Evolutionary conservation across 1,139 yeast species (phyloP).

Genomic region (Yamadazyma dushanensis): DNA sequence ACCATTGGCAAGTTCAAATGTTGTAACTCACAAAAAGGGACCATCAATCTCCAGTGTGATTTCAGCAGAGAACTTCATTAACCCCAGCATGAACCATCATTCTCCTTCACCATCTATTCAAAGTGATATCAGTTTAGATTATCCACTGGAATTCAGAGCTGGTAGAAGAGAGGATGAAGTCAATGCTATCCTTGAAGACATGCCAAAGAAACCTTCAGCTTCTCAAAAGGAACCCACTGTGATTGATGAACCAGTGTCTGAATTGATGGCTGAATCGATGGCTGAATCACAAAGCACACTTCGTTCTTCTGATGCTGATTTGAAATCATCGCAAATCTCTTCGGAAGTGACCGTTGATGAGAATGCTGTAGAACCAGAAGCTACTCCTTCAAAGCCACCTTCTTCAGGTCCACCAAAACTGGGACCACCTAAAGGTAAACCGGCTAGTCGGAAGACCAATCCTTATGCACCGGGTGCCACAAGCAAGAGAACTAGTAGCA

Average conservation of each 20-base stretch:
- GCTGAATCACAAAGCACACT: conserved; percentile 1
- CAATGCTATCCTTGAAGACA: neutral
- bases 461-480: conserved; percentile 42
- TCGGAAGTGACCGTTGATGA: neutral
- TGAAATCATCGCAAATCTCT: neutral
- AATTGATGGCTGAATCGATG: conserved; percentile 2
- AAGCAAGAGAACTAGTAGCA: conserved; percentile 6
- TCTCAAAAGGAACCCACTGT: conserved; percentile 4
- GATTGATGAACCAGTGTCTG: conserved; percentile 2
- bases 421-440: conserved; percentile 8
- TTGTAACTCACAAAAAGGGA: conserved; percentile 16
- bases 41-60: conserved; percentile 26
- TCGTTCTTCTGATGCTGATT: neutral
- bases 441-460: conserved; percentile 17
- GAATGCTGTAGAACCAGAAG: conserved; percentile 1
- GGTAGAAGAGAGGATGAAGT: conserved; percentile 16
- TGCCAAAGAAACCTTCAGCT: neutral
- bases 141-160: conserved; percentile 25
- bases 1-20: conserved; percentile 2
- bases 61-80: conserved; percentile 24
- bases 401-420: too few species aligned
- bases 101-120: conserved; percentile 28
- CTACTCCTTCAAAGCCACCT: conserved; percentile 11
- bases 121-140: conserved; percentile 35
- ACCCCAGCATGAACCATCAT: conserved; percentile 6